phyloP scores from a whole-genome alignment of 345 rosid species.

The Sapria himalayana region DNA sequence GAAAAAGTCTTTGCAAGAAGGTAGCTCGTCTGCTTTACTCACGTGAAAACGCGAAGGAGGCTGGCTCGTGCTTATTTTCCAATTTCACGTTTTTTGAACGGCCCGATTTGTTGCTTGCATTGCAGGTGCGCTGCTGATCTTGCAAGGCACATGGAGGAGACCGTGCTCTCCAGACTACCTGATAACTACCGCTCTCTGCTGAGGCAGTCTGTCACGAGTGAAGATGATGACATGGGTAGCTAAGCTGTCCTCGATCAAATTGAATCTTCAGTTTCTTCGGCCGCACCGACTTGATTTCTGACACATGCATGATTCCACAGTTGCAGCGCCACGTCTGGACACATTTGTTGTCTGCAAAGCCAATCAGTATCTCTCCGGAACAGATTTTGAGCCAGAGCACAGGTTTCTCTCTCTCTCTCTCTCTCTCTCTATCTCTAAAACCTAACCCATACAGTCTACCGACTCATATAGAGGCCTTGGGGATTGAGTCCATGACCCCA shows the following conservation, averaged over 20 bases:
- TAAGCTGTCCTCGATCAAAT: neutral
- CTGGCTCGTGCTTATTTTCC: too few relatives aligned
- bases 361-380: constrained; percentile 24
- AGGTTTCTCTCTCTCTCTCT: too few relatives aligned
- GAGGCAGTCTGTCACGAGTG: constrained; percentile 63
- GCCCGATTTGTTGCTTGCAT: constrained; percentile 1
- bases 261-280: neutral
- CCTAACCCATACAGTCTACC: too few relatives aligned
- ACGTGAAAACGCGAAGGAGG: neutral
- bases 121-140: constrained; percentile 38
- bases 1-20: constrained; percentile 47
- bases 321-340: constrained; percentile 44
- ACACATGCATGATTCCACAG: constrained; percentile 12
- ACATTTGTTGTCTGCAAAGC: constrained; percentile 55
- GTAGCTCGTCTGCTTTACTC: constrained; percentile 11
- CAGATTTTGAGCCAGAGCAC: constrained; percentile 16
- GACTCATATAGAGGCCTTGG: too few relatives aligned
- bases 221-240: constrained; percentile 75
- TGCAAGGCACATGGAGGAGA: constrained; percentile 45
- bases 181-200: constrained; percentile 51
- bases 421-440: too few relatives aligned
- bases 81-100: too few relatives aligned
- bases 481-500: too few relatives aligned
- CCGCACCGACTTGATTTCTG: neutral
- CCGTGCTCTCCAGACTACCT: constrained; percentile 49